These are phyloP conservation scores for Gracilaria vermiculophylla DNA, from an alignment of 23 red algal genomes.

Conservation along the genomic window DNA sequence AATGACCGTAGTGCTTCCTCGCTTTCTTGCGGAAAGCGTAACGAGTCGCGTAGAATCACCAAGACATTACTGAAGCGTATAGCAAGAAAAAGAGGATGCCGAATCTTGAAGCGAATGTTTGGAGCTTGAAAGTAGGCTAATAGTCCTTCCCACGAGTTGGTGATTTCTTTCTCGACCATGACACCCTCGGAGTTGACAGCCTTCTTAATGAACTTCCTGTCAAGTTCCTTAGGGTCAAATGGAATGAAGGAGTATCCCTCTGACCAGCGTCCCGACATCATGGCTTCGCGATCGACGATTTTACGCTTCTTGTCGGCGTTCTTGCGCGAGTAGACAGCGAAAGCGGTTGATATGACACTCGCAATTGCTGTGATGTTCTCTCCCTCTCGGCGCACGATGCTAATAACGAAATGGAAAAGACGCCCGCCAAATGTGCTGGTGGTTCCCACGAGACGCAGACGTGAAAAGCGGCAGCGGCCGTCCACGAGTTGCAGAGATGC, in stretches of 20 bases:
- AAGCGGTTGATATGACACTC: conserved; percentile 77
- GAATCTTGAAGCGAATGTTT: conserved; percentile 89
- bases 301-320: conserved; percentile 91
- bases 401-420: conserved; percentile 74
- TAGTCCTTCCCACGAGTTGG: conserved; percentile 82
- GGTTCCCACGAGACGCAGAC: conserved; percentile 77
- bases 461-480: conserved; percentile 77
- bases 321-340: conserved; percentile 89
- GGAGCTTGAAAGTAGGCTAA: conserved; percentile 93
- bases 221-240: conserved; percentile 80
- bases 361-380: conserved; percentile 49
- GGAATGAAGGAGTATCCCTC: conserved; percentile 68
- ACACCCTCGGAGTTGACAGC: conserved; percentile 67
- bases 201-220: conserved; percentile 81
- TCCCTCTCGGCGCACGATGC: conserved; percentile 59
- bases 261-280: conserved; percentile 65
- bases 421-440: conserved; percentile 73
- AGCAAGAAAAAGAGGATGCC: conserved; percentile 85
- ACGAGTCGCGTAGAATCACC: conserved; percentile 52
- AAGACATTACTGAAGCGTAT: conserved; percentile 86
- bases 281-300: conserved; percentile 60
- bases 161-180: conserved; percentile 77
- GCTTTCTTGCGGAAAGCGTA: conserved; percentile 70
- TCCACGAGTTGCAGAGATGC: conserved; percentile 58
- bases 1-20: conserved; percentile 58